phyloP scores from a whole-genome alignment of 129 eudicot genomes.

The Silybum marianum region DNA sequence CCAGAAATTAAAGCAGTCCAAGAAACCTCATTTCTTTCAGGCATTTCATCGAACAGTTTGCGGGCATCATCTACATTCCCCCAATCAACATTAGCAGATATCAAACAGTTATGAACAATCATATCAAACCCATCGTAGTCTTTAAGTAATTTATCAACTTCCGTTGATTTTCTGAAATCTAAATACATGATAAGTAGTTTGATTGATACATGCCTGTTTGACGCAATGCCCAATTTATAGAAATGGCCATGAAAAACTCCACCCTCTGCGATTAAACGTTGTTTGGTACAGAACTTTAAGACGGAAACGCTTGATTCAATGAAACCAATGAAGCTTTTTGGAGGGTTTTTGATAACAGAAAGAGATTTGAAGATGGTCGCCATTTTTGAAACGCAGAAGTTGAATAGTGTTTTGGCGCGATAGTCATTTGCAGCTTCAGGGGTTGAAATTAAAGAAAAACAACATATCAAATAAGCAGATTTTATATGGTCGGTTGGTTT shows the following conservation, averaged over 20 bases:
- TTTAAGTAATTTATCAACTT: conserved; percentile 56
- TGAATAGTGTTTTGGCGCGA: background rate
- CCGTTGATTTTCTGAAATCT: conserved; percentile 39
- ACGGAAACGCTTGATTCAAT: conserved; percentile 37
- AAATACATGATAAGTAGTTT: conserved; percentile 66
- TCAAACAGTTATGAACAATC: conserved; percentile 69
- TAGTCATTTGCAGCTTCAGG: background rate
- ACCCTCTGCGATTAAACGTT: conserved; percentile 44
- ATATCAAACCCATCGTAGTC: conserved; percentile 54
- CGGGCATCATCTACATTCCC: conserved; percentile 48
- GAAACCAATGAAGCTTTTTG: conserved; percentile 38
- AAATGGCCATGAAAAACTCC: conserved; percentile 55
- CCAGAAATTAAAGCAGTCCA: conserved; percentile 78
- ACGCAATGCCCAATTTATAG: conserved; percentile 56
- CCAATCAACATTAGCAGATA: conserved; percentile 45
- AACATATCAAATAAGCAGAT: no score
- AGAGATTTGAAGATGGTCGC: conserved; percentile 33
- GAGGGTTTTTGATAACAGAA: conserved; percentile 37
- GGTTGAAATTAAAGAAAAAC: no score
- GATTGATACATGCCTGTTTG: conserved; percentile 46
- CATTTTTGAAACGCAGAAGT: conserved; percentile 10
- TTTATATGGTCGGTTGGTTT: no score
- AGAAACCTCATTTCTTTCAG: conserved; percentile 69
- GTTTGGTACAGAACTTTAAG: conserved; percentile 48
- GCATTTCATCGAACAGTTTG: conserved; percentile 77